phyloP scores from a whole-genome alignment of 2,329 filamentous ascomycete species.

The Hirsutella rhossiliensis region DNA sequence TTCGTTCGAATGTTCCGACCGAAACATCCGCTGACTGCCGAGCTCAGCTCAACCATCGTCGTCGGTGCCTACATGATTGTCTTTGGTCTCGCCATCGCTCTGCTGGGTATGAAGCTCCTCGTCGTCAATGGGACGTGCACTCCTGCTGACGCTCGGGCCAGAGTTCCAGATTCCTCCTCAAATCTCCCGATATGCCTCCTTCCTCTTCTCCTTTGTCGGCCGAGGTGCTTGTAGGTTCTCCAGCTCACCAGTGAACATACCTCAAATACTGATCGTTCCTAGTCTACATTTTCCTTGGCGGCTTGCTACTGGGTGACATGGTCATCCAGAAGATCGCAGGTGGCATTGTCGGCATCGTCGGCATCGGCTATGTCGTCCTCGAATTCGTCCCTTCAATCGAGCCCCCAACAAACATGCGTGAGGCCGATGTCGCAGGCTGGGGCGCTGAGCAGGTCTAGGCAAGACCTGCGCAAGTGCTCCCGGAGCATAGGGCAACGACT shows the following conservation, averaged over 20 bases:
- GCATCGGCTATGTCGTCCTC: conserved; percentile 63
- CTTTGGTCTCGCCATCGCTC: conserved; percentile 69
- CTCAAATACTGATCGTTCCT: not conserved
- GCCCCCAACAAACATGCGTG: conserved; percentile 71
- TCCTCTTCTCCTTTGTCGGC: conserved; percentile 95
- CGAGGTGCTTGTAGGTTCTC: conserved; percentile 75
- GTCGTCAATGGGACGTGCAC: not conserved
- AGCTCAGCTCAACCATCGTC: conserved; percentile 42
- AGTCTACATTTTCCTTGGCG: conserved; percentile 97
- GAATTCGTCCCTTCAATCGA: conserved; percentile 72
- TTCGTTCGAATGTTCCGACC: not conserved
- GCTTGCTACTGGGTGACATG: conserved; percentile 60
- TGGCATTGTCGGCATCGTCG: conserved; percentile 63
- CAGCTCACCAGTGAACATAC: not conserved
- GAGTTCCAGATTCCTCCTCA: conserved; percentile 96
- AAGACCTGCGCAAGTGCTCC: not conserved
- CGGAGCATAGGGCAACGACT: not conserved
- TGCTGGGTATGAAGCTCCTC: conserved; percentile 37
- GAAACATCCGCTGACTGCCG: not conserved
- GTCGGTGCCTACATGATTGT: conserved; percentile 80
- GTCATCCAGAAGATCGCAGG: conserved; percentile 65
- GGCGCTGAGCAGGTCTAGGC: conserved; percentile 63
- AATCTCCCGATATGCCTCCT: conserved; percentile 85
- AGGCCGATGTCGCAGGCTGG: conserved; percentile 58
- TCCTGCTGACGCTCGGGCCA: conserved; percentile 17